Base-by-base conservation (phyloP, 257 asterid species). In the Nemophila menziesii region DNA sequence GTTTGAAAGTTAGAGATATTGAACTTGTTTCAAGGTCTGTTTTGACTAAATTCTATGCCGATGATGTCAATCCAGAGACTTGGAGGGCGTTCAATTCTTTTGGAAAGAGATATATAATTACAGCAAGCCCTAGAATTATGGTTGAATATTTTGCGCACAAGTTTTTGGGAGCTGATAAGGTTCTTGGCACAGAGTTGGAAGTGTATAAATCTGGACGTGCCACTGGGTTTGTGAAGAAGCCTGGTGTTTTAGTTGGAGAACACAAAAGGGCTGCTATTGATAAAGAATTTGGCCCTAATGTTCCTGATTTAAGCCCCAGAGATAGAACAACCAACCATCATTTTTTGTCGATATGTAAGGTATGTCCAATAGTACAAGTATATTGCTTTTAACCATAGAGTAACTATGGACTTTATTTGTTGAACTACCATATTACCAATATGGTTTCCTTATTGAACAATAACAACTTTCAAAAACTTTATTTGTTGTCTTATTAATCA, bases 321-420 rank as follows among this genome's bases (percentile, higher is more conserved):
- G 94, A 89, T 70, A 67, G 86, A 45, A 77, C 71, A 44, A 67
- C 82, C 6, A 95, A 84, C 65, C 77, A 70, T 16, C 76, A 68
- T 27, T 84, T 80, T 77, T 80, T 89, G 90, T 75, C 95, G 49
- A 49, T 84, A 18, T 89, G 95, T 77, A 84, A 89, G 97, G 97
- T 86, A 48, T 13, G 40, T 20, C 5, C n/a, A n/a, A n/a, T n/a
- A n/a, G n/a, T n/a, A n/a, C n/a, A n/a, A n/a, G n/a, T n/a, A n/a
- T n/a, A n/a, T n/a, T n/a, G n/a, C n/a, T n/a, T n/a, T n/a, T n/a
- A n/a, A n/a, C n/a, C n/a, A n/a, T n/a, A n/a, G n/a, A n/a, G n/a
- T n/a, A n/a, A n/a, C n/a, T n/a, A n/a, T n/a, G n/a, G n/a, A n/a
- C n/a, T n/a, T n/a, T n/a, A n/a, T n/a, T n/a, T n/a, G n/a, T n/a